These are phyloP conservation scores for Acrodontium crateriforme DNA, from an alignment of 2,329 filamentous ascomycete species.

Conservation along the genomic window DNA sequence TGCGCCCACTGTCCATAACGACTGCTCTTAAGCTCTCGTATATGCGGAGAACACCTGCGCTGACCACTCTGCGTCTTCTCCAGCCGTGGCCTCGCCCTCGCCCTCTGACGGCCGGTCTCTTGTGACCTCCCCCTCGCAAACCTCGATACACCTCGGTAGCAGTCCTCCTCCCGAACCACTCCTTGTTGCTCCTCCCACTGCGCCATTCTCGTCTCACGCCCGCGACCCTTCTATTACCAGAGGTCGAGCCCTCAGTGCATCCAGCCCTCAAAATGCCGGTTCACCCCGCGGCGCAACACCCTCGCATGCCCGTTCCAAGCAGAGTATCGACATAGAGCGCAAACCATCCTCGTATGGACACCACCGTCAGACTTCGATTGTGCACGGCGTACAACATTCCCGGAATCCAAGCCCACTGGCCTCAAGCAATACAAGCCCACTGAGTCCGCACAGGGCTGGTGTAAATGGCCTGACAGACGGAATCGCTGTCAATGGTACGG, in stretches of 20 bases:
- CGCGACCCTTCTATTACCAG: constrained; percentile 32
- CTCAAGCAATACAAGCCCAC: constrained; percentile 57
- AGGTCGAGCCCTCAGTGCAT: constrained; percentile 31
- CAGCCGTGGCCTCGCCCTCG: constrained; percentile 16
- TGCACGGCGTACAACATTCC: constrained; percentile 87
- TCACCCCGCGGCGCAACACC: constrained; percentile 31
- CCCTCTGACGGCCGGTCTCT: constrained; percentile 14
- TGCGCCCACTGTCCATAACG: too few species aligned
- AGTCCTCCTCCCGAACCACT: constrained; percentile 21
- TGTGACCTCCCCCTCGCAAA: constrained; percentile 7
- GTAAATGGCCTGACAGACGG: constrained; percentile 18
- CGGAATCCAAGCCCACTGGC: constrained; percentile 75
- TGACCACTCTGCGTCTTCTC: constrained; percentile 13
- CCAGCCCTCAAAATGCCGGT: constrained; percentile 26
- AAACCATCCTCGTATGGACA: constrained; percentile 57
- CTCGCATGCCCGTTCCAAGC: constrained; percentile 25
- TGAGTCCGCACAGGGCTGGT: constrained; percentile 77
- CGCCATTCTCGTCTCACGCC: constrained; percentile 9
- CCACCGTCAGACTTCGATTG: constrained; percentile 91
- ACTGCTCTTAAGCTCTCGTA: too few species aligned
- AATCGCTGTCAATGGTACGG: constrained; percentile 3
- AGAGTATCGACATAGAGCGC: constrained; percentile 29
- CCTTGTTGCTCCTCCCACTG: constrained; percentile 17
- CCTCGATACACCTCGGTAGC: constrained; percentile 11
- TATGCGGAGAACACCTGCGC: constrained; percentile 8